Evolutionary conservation across 345 rosid genomes (phyloP).

Genomic region (Theobroma cacao): DNA sequence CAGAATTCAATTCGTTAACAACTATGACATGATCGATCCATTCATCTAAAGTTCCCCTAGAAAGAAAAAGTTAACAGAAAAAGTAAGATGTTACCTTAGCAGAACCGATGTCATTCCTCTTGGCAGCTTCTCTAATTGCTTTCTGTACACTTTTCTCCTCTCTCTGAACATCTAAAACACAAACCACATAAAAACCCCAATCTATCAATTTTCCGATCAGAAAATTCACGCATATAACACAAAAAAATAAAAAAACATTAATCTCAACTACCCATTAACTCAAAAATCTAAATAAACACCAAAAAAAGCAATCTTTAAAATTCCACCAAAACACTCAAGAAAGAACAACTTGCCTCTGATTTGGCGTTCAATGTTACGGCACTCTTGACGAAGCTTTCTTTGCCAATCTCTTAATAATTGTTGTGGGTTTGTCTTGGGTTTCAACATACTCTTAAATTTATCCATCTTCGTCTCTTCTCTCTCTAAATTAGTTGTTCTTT

Average conservation of each 20-base stretch:
- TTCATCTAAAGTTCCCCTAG: background rate
- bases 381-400: conserved; percentile 43
- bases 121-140: conserved; percentile 40
- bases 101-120: conserved; percentile 41
- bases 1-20: background rate
- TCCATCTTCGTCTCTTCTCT: conserved; percentile 23
- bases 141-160: conserved; percentile 44
- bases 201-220: background rate
- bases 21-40: background rate
- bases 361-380: conserved; percentile 40
- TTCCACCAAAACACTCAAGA: background rate
- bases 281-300: background rate
- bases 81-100: conserved; percentile 31
- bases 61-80: background rate
- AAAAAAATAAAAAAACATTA: background rate
- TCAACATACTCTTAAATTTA: conserved; percentile 32
- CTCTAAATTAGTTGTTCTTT: background rate
- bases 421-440: conserved; percentile 39
- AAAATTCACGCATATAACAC: background rate
- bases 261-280: background rate
- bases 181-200: background rate
- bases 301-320: conserved; percentile 6
- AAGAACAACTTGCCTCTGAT: conserved; percentile 31
- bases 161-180: conserved; percentile 41
- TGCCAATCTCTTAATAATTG: conserved; percentile 48